phyloP scores from a whole-genome alignment of 345 rosid genomes.

The Toxicodendron radicans region DNA sequence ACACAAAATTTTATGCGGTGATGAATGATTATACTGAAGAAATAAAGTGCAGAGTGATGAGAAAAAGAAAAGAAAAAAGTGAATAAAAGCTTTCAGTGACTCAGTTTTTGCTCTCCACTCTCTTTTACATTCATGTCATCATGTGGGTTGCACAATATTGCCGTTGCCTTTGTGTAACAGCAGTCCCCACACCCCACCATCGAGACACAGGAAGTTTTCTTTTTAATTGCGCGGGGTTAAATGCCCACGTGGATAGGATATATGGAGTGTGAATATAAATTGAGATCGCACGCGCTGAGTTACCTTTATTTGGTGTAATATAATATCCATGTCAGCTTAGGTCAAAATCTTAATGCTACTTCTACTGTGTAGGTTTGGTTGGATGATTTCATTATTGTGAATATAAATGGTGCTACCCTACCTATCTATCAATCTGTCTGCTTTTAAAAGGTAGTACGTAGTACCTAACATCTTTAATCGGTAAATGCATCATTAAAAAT shows the following conservation, averaged over 20 bases:
- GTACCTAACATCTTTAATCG: neutral
- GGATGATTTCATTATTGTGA: slow-evolving; percentile 12
- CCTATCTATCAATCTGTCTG: neutral
- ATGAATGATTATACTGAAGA: neutral
- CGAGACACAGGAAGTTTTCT: neutral
- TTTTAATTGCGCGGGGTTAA: slow-evolving; percentile 13
- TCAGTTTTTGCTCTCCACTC: neutral
- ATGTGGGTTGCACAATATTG: neutral
- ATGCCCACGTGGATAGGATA: neutral
- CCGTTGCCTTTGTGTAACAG: slow-evolving; percentile 8
- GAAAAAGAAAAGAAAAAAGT: slow-evolving; percentile 6
- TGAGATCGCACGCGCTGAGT: slow-evolving; percentile 20
- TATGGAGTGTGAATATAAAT: too few species aligned
- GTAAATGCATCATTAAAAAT: too few species aligned
- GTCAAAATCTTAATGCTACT: neutral
- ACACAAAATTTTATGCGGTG: neutral
- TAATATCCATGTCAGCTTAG: neutral
- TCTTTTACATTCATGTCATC: neutral
- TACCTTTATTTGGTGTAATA: neutral
- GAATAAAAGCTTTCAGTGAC: neutral
- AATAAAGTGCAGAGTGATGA: neutral
- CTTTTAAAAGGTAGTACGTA: neutral
- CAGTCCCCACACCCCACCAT: slow-evolving; percentile 26
- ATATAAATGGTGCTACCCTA: neutral
- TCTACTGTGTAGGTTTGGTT: neutral